Base-by-base conservation (phyloP, 345 rosid species). In the Eucalyptus sp. region DNA sequence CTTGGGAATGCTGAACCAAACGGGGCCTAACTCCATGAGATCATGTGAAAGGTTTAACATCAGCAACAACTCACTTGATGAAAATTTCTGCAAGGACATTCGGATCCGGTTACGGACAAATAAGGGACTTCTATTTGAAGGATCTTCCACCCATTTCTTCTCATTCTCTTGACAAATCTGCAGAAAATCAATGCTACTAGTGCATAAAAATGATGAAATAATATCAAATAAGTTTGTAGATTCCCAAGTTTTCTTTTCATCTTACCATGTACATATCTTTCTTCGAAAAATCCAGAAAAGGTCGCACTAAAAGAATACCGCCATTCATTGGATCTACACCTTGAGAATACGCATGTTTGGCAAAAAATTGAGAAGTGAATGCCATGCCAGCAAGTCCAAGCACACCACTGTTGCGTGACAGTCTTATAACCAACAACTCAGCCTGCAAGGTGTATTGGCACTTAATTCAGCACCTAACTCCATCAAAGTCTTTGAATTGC, bases 331-430 rank as follows among this genome's bases (percentile, higher is more conserved):
- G 89, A 87, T 86, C 92, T 91, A 90, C 87, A 46, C 80, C 46
- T 84, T 87, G 89, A 84, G 90, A 89, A 91, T 92, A 91, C 41
- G 88, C 11, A 51, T 87, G 56, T 13, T 89, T 86, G 41, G 94
- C 88, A 93, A 94, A 96, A 86, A 96, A 88, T 91, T 96, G 95
- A 17, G 98, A 96, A 90, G 94, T 90, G 89, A 96, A 94, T 84
- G 99, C 95, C 93, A 94, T 97, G 85, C 98, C 98, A 64, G 98
- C 97, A 90, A 97, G 99, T 52, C 98, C 99, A 90, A 97, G 98
- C 88, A 97, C 96, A n/a, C 99, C 97, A 46, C 98, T 96, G 92
- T 93, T 92, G 46, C 99, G 98, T 86, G 99, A 97, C 91, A 97
- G 89, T 93, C 99, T 93, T 68, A 96, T 96, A 91, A 97, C 90